Conservation (phyloP, 139 green algal genomes). For the Ulvella scutata region DNA sequence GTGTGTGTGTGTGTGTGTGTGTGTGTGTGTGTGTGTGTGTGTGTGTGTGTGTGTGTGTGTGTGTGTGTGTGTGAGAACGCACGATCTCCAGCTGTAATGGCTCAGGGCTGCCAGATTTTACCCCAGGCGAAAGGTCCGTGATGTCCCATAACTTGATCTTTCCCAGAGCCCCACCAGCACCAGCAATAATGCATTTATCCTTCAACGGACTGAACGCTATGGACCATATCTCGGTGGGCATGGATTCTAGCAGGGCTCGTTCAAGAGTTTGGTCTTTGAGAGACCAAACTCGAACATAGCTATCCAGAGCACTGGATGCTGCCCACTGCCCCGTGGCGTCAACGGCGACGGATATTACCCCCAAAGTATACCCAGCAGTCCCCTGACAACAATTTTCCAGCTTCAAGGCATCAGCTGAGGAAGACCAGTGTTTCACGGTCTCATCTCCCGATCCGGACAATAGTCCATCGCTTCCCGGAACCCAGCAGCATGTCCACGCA, state of each 20-base stretch:
- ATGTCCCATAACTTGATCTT: conserved; percentile 1
- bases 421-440: conserved; percentile 57
- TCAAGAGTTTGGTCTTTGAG: conserved; percentile 28
- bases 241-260: conserved; percentile 41
- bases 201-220: conserved; percentile 42
- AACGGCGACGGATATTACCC: conserved; percentile 60
- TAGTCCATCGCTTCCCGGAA: conserved; percentile 23
- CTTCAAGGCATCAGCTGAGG: conserved; percentile 20
- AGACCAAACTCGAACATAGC: conserved; percentile 58
- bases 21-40: too few relatives aligned
- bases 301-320: conserved; percentile 64
- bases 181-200: conserved; percentile 9
- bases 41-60: too few relatives aligned
- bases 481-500: conserved; percentile 61
- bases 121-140: too few relatives aligned
- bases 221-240: conserved; percentile 72
- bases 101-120: too few relatives aligned
- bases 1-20: too few relatives aligned
- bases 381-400: conserved; percentile 3
- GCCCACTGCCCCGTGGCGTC: conserved; percentile 45
- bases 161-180: conserved; percentile 6
- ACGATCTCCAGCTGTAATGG: too few relatives aligned
- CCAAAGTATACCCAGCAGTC: conserved; percentile 49
- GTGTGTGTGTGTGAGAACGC: too few relatives aligned
- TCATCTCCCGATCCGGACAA: conserved; percentile 75